phyloP scores from a whole-genome alignment of 306 rosid genomes.

The Benincasa hispida region DNA sequence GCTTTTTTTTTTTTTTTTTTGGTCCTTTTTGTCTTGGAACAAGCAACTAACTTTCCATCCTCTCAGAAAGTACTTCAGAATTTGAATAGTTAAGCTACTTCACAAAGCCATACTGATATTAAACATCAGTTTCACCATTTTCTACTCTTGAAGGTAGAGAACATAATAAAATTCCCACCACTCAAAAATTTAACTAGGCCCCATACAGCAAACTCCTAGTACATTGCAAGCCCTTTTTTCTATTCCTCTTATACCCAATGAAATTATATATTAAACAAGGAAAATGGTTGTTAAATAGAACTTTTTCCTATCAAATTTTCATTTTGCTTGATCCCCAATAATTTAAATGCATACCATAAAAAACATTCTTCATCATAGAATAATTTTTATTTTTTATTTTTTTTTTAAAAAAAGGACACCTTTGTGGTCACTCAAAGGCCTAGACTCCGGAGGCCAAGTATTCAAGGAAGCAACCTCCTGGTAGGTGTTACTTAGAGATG shows the following conservation, averaged over 20 bases:
- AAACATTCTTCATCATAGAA: neutral
- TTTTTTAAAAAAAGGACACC: no score
- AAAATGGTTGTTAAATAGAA: neutral
- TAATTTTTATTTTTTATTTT: no score
- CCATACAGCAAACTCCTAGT: neutral
- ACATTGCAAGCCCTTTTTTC: no score
- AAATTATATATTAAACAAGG: neutral
- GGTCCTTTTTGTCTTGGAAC: no score
- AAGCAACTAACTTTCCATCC: no score
- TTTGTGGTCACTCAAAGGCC: neutral
- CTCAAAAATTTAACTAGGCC: neutral
- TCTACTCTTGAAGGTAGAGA: neutral
- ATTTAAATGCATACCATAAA: neutral
- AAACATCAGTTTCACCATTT: neutral
- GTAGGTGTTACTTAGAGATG: neutral
- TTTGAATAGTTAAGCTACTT: neutral
- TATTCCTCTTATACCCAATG: neutral
- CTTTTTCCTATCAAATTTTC: neutral
- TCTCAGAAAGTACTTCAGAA: neutral
- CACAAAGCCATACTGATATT: neutral
- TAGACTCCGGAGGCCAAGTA: neutral
- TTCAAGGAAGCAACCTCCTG: neutral
- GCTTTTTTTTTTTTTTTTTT: no score
- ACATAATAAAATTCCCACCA: neutral
- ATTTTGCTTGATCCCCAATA: neutral